These are phyloP conservation scores for Mycena crocata DNA, from an alignment of 768 basidiomycete genomes.

Conservation along the genomic window DNA sequence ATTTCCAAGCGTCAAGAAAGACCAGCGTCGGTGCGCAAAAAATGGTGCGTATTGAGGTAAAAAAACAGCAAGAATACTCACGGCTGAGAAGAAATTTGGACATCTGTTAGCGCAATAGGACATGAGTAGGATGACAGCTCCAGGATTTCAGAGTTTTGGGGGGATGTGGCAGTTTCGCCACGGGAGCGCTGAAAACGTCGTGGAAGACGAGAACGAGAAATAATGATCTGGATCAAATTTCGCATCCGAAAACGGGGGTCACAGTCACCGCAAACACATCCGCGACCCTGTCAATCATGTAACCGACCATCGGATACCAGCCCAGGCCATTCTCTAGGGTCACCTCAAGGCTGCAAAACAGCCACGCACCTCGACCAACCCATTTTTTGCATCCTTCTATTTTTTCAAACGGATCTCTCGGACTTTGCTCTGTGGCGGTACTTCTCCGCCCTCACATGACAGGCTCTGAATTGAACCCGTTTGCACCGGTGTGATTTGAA, in stretches of 20 bases:
- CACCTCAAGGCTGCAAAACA: no score
- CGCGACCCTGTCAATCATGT: no score
- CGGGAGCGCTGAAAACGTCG: constrained; percentile 18
- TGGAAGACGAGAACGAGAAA: no score
- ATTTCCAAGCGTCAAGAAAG: neutral
- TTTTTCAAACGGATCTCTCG: neutral
- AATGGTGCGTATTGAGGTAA: constrained; percentile 34
- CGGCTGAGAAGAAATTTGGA: constrained; percentile 53
- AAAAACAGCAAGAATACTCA: constrained; percentile 39
- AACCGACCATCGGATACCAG: neutral
- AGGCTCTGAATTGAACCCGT: constrained; percentile 13
- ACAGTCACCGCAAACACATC: no score
- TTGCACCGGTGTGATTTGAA: neutral
- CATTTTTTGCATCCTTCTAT: neutral
- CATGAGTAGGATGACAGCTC: constrained; percentile 56
- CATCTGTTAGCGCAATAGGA: constrained; percentile 55
- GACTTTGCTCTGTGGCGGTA: constrained; percentile 1
- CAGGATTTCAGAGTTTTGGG: constrained; percentile 50
- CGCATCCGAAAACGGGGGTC: no score
- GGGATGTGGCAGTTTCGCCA: constrained; percentile 31
- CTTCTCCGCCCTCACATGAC: constrained; percentile 16
- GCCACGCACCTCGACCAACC: no score
- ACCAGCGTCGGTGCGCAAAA: neutral
- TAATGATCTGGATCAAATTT: no score
- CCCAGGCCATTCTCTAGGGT: neutral